Base-by-base conservation (phyloP, 2,329 filamentous ascomycete genomes). In the Ophiostoma australiae region DNA sequence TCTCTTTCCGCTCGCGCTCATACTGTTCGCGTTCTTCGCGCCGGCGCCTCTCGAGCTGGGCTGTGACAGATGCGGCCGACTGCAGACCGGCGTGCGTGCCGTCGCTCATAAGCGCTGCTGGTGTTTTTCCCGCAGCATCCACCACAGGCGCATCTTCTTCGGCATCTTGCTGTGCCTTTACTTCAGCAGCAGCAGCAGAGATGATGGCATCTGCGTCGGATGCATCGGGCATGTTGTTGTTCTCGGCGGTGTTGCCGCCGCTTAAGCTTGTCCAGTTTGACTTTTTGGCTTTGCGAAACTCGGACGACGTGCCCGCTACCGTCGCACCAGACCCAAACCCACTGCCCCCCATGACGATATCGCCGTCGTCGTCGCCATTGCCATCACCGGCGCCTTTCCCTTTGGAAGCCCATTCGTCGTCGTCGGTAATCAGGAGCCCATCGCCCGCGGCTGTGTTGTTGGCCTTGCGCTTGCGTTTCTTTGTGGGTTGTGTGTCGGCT, bases 1-100 rank as follows among this genome's bases (percentile, higher is more conserved):
- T 72, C 55, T 75, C 76, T 4, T 70, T 37, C 17, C 61, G 61
- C 69, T 78, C 73, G 7, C 70, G 72, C 66, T 78, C 79, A 44
- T 80, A 78, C 72, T 79, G 78, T 33, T 74, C 75, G 8, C 76
- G 75, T 73, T 79, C 78, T 72, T 78, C 74, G 67, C 75, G 72
- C 10, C 76, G 77, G 20, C 91, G 88, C 77, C 87, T 86, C 75
- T 86, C 83, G 5, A 91, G 82, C 75, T 91, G 89, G 8, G 87
- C 88, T 0, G 89, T 89, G 27, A 97, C 92, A 52, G 94, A 86
- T 1, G 88, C 89, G 0, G 92, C 94, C 1, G 87, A 92, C 80
- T 99, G 95, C 17, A 99, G 82, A 1, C 95, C 95, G 0, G 93
- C 94, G 76, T 91, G 87, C 2, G 92, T 93, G 23, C 95, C 95